phyloP scores from a whole-genome alignment of 192 early-diverging fungal genomes.

The Podila clonocystis region DNA sequence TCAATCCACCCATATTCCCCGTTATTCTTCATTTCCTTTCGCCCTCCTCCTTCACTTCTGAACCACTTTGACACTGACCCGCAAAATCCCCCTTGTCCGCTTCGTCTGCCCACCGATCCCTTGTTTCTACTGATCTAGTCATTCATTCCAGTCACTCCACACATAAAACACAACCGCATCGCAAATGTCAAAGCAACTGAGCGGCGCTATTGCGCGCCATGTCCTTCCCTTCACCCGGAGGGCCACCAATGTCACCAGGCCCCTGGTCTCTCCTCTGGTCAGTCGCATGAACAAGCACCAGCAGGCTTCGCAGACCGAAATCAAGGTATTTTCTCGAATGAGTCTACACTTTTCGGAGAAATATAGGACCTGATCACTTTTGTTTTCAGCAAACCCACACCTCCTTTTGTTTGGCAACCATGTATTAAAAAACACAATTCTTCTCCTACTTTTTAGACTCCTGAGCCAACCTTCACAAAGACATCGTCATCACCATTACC shows the following conservation, averaged over 20 bases:
- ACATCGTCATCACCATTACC: slow-evolving; percentile 1
- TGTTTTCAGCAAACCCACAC: neutral
- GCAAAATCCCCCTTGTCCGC: too few relatives aligned
- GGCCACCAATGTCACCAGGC: slow-evolving; percentile 29
- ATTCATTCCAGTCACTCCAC: too few relatives aligned
- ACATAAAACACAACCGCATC: too few relatives aligned
- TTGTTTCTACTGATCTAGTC: too few relatives aligned
- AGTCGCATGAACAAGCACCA: slow-evolving; percentile 50
- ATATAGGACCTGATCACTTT: neutral
- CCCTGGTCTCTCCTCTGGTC: slow-evolving; percentile 23
- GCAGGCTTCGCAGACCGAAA: slow-evolving; percentile 41
- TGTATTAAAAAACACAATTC: neutral
- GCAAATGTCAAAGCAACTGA: slow-evolving; percentile 43
- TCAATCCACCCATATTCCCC: neutral
- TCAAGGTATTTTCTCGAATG: slow-evolving; percentile 27
- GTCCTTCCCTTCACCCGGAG: slow-evolving; percentile 46
- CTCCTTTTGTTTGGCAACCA: neutral
- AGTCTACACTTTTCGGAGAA: neutral
- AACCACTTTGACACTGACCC: too few relatives aligned
- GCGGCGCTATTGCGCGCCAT: slow-evolving; percentile 42
- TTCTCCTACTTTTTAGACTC: slow-evolving; percentile 2
- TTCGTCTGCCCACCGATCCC: too few relatives aligned
- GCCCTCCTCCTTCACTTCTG: neutral
- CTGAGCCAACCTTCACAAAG: slow-evolving; percentile 13
- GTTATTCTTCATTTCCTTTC: neutral